Conservation (phyloP, 208 protist species). For the Giardia duodenalis region DNA sequence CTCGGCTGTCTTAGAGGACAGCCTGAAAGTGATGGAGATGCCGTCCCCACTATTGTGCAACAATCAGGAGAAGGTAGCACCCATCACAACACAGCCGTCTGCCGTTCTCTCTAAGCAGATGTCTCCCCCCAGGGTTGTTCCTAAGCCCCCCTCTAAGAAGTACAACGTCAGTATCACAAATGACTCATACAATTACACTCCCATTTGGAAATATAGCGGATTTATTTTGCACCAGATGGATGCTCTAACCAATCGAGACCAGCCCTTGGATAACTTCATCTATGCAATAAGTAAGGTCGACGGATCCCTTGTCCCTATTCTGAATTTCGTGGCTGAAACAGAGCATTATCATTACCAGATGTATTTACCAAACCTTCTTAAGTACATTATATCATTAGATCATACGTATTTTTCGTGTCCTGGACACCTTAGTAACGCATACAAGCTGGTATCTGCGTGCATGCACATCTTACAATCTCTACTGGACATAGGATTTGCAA, state of each 20-base stretch:
- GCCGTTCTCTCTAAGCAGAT: neutral
- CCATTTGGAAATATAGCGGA: neutral
- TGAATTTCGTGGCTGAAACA: neutral
- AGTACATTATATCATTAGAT: neutral
- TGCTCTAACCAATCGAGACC: neutral
- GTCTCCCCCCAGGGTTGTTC: neutral
- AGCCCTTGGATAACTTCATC: neutral
- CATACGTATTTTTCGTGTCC: neutral
- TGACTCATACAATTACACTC: neutral
- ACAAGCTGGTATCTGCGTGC: neutral
- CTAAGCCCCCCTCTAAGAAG: neutral
- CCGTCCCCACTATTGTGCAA: too few relatives aligned
- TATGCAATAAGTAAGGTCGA: neutral
- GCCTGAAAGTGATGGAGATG: neutral
- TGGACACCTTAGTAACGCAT: neutral
- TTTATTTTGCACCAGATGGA: neutral
- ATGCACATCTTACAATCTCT: neutral
- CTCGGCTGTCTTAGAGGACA: neutral
- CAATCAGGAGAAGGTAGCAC: too few relatives aligned
- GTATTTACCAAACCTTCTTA: neutral
- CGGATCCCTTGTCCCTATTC: neutral
- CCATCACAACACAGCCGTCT: neutral
- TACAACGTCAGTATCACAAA: neutral
- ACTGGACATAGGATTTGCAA: neutral
- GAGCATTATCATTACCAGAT: neutral